These are phyloP conservation scores for Uronychia binucleata DNA, from an alignment of 73 alveolate species.

Conservation along the genomic window DNA sequence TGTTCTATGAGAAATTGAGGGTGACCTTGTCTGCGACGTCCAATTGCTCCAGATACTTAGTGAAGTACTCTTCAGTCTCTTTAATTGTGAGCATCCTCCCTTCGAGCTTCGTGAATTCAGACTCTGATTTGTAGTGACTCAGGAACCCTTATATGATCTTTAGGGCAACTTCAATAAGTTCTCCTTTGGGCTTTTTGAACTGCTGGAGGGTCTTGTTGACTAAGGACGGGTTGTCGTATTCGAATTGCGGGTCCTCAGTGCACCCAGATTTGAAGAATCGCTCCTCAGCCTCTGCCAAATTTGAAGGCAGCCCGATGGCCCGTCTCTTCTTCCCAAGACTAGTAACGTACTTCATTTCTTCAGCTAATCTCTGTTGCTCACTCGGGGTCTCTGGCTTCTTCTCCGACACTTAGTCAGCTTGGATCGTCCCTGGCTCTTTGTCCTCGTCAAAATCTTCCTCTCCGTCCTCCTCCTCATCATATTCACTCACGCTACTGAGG, in stretches of 20 bases:
- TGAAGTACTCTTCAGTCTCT: conserved; percentile 52
- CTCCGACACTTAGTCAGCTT: too few relatives aligned
- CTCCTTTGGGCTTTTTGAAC: conserved; percentile 14
- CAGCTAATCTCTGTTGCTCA: too few relatives aligned
- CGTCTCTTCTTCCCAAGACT: too few relatives aligned
- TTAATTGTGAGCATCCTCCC: conserved; percentile 40
- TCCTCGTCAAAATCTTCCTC: too few relatives aligned
- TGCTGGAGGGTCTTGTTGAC: conserved; percentile 21
- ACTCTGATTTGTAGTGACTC: conserved; percentile 33
- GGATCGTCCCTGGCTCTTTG: too few relatives aligned
- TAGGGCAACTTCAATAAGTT: conserved; percentile 28
- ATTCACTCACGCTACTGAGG: too few relatives aligned
- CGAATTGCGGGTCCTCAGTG: conserved; percentile 27
- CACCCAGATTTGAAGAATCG: conserved; percentile 25
- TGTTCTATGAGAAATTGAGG: conserved; percentile 41
- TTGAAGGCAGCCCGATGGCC: too few relatives aligned
- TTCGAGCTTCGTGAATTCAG: conserved; percentile 18
- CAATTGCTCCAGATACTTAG: conserved; percentile 35
- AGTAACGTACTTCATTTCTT: too few relatives aligned
- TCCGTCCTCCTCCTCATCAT: too few relatives aligned
- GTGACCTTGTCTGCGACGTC: conserved; percentile 36
- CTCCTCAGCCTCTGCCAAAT: conserved; percentile 30
- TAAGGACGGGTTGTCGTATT: conserved; percentile 27
- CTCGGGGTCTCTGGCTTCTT: too few relatives aligned
- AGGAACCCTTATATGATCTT: conserved; percentile 42